Evolutionary conservation across 2,329 filamentous ascomycete genomes (phyloP).

Genomic region (Xylaria sp.): DNA sequence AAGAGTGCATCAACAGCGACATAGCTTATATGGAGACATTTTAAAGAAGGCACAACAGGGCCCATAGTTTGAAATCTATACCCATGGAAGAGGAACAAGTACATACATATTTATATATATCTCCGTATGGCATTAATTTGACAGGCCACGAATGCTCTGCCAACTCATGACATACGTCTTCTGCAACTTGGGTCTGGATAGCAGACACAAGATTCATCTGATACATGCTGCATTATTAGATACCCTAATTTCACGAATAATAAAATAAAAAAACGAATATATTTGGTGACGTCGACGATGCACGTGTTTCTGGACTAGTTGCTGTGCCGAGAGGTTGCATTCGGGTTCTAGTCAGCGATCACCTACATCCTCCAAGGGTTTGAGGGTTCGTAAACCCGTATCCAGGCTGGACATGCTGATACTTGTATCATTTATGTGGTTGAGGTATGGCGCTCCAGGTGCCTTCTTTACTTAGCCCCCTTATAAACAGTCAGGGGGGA

Average conservation of each 20-base stretch:
- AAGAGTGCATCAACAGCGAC: slow-evolving; percentile 37
- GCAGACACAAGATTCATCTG: too few species aligned
- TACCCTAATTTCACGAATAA: slow-evolving; percentile 14
- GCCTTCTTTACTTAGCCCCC: too few species aligned
- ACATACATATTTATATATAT: slow-evolving; percentile 32
- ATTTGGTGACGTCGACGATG: background rate
- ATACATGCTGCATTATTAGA: too few species aligned
- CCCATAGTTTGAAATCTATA: slow-evolving; percentile 33
- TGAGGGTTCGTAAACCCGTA: too few species aligned
- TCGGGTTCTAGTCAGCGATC: too few species aligned
- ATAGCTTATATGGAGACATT: slow-evolving; percentile 25
- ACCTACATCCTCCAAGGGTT: too few species aligned
- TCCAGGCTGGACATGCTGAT: too few species aligned
- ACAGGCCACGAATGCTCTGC: background rate
- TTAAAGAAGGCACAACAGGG: slow-evolving; percentile 24
- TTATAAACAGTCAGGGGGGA: too few species aligned
- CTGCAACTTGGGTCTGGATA: background rate
- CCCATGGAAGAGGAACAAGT: slow-evolving; percentile 25
- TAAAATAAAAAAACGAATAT: background rate
- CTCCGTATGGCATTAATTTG: slow-evolving; percentile 19
- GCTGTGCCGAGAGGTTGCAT: too few species aligned
- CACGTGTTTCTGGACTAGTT: too few species aligned
- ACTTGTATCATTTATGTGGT: too few species aligned
- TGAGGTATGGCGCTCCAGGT: too few species aligned
- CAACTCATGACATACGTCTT: background rate